A percentile compares a stretch with the other conserved stretches of the same genome.
Evolutionary conservation across 2,329 filamentous ascomycete genomes (phyloP).

Genomic region (Sarocladium strictum): DNA sequence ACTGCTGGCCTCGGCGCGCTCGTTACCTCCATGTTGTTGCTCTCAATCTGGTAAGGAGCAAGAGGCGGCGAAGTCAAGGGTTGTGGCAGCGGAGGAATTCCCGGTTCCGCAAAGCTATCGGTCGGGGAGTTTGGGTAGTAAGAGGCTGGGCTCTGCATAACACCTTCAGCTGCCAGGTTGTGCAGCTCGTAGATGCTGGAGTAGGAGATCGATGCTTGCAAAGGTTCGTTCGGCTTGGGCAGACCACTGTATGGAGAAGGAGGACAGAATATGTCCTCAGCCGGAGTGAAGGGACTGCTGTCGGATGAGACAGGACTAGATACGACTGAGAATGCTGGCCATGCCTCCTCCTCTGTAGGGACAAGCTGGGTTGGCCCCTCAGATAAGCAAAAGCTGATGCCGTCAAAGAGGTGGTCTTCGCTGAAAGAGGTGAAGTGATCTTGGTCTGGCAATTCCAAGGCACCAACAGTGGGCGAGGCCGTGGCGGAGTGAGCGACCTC

Average conservation of each 20-base stretch:
- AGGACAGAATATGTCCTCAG: background rate
- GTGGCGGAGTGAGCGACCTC: background rate
- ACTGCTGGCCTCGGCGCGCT: background rate
- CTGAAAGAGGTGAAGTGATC: background rate
- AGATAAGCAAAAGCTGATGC: background rate
- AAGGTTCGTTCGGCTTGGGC: background rate
- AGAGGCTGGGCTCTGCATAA: constrained; percentile 7
- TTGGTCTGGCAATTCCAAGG: background rate
- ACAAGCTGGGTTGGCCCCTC: background rate
- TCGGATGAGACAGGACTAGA: background rate
- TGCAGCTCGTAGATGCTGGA: background rate
- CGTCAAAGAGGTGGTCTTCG: background rate
- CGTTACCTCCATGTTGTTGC: background rate
- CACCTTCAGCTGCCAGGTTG: background rate
- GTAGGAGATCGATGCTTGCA: background rate
- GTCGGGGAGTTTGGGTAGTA: constrained; percentile 4
- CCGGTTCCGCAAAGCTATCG: background rate
- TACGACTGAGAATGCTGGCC: background rate
- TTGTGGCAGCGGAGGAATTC: background rate
- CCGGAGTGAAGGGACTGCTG: background rate
- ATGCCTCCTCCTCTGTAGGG: background rate
- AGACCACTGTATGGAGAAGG: background rate
- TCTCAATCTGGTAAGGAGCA: background rate
- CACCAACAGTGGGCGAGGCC: background rate
- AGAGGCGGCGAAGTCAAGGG: background rate